Evolutionary conservation across 768 basidiomycete species (phyloP), one percentile per base, ranked within the genome.

Genomic region (Mycena floridula): DNA sequence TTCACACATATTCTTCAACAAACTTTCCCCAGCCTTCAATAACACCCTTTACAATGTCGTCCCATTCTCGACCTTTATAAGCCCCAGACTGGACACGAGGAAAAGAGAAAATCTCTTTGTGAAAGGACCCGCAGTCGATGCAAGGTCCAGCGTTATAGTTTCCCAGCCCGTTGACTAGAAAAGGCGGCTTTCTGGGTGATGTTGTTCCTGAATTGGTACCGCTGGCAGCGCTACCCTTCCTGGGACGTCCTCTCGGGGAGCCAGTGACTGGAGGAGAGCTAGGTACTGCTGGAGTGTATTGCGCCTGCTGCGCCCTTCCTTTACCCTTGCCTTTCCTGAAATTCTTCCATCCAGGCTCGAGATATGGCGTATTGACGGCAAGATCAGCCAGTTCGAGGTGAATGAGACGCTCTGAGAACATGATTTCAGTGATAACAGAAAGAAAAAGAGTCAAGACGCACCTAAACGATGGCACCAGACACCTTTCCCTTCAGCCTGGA

Each of bases 51-150:
- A 91, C 84, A 24, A 90, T 70, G 11, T 61, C 48, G 43, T 88
- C 82, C 82, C 84, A 90, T 60, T 90, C 89, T 49, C 68, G 76
- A 6, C 79, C 81, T 47, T 74, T 69, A 53, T 79, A 74, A 25
- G 46, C 58, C 0, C 85, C 85, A 7, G 56, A 60, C 28, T 58
- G 64, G 41, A 79, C 72, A 36, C 80, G 73, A 35, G 63, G 62
- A 54, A 92, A 88, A 28, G 82, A 65, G 57, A 92, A 92, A 15
- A 92, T 88, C 56, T 92, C 89, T 54, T 77, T 79, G 59, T 92
- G 89, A 22, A 73, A 53, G 7, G 54, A 64, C 13, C 80, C 80
- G 50, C 72, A 69, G 52, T 70, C 68, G 13, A 54, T 45, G 54
- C 77, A 79, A 5, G 64, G 59, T n/a, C 44, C 43, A 25, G 35